A percentile compares a stretch with the other conserved stretches of the same genome.
Conservation (phyloP, 148 eudicot species). For the Nepenthes gracilis region DNA sequence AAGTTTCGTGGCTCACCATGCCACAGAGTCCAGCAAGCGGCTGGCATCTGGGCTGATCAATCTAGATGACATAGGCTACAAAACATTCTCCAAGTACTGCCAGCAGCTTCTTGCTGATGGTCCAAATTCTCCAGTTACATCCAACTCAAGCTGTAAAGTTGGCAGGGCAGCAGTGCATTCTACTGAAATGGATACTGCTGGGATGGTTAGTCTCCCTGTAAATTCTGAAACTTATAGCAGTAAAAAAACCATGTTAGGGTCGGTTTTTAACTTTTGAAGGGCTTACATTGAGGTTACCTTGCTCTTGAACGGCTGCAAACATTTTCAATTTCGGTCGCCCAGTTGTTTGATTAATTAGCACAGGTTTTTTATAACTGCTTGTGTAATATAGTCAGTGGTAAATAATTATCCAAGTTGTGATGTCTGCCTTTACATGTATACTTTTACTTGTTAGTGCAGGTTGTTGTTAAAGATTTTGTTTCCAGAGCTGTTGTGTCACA, state of each 20-base stretch:
- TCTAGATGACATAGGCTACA: conserved; percentile 36
- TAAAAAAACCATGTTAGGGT: background rate
- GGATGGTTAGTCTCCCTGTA: conserved; percentile 25
- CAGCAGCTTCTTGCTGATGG: conserved; percentile 22
- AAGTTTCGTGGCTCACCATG: conserved; percentile 28
- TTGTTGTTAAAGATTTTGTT: conserved; percentile 24
- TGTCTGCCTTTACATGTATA: background rate
- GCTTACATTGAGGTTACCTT: too few species aligned
- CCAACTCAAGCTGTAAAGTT: conserved; percentile 19
- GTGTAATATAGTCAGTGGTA: too few species aligned
- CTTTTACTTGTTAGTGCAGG: conserved; percentile 15
- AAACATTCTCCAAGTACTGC: conserved; percentile 26
- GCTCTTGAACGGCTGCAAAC: too few species aligned
- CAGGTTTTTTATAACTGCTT: too few species aligned
- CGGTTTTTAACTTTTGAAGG: background rate
- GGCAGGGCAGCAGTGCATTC: conserved; percentile 13
- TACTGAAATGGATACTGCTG: conserved; percentile 29
- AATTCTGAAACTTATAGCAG: background rate
- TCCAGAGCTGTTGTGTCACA: conserved; percentile 29
- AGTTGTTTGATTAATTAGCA: too few species aligned
- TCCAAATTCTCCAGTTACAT: conserved; percentile 16
- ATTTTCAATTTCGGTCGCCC: too few species aligned
- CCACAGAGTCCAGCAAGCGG: conserved; percentile 39
- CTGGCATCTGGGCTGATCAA: conserved; percentile 31
- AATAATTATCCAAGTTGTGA: too few species aligned